Evolutionary conservation across 345 rosid genomes (phyloP).

Genomic region (Rhodamnia rubescens): DNA sequence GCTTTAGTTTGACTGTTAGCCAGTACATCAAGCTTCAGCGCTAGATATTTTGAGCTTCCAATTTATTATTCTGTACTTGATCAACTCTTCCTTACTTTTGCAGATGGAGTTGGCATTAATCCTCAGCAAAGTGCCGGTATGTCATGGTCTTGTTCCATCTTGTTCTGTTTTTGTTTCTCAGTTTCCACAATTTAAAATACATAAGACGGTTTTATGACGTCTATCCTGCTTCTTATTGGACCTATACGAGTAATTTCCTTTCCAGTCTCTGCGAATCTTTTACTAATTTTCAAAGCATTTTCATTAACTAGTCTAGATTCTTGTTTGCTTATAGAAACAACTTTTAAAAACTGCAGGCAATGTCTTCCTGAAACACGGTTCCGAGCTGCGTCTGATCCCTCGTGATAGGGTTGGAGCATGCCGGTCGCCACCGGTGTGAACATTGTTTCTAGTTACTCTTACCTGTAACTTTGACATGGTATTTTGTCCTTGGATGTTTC

Average conservation of each 20-base stretch:
- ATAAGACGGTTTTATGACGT: neutral
- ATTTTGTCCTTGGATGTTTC: neutral
- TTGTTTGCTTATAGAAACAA: neutral
- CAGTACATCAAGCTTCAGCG: neutral
- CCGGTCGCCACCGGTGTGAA: neutral
- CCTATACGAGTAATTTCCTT: neutral
- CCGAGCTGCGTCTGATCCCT: slow-evolving; percentile 89
- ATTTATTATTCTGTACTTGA: neutral
- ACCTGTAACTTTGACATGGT: neutral
- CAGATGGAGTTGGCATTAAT: slow-evolving; percentile 98
- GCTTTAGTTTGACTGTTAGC: neutral
- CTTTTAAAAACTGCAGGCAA: slow-evolving; percentile 44
- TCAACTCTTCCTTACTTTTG: slow-evolving; percentile 1
- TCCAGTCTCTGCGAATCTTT: neutral
- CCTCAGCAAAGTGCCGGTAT: slow-evolving; percentile 98
- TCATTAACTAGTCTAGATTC: neutral
- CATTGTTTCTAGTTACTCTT: neutral
- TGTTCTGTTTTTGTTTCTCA: neutral
- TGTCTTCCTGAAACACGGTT: slow-evolving; percentile 94
- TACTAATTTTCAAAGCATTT: neutral
- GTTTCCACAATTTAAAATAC: neutral
- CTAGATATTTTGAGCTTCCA: neutral
- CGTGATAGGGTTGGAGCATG: slow-evolving; percentile 83
- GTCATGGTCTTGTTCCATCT: neutral
- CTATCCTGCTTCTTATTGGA: neutral